Conservation (phyloP, 345 rosid species). For the Eucalyptus regnans region DNA sequence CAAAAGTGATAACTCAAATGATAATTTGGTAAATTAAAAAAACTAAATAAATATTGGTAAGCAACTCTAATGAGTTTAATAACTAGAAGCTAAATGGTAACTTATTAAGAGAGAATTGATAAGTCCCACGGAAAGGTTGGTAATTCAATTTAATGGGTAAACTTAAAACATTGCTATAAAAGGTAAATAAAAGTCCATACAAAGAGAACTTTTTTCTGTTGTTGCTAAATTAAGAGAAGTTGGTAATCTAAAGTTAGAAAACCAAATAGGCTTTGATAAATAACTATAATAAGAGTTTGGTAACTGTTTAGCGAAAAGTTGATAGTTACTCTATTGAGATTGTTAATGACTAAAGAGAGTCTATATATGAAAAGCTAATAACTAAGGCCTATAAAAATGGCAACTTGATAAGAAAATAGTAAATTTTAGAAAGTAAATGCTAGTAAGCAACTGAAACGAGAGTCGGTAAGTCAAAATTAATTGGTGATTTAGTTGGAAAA, state of each 20-base stretch:
- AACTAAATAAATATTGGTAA: not conserved
- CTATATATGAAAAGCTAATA: not conserved
- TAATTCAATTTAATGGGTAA: not conserved
- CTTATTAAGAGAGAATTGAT: not conserved
- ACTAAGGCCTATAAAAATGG: not conserved
- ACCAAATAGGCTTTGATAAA: not conserved
- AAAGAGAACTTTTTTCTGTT: not conserved
- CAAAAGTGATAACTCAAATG: not conserved
- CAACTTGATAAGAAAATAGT: not conserved
- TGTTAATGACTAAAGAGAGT: not conserved
- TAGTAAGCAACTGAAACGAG: not conserved
- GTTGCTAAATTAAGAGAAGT: not conserved
- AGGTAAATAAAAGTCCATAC: not conserved
- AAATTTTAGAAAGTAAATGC: not conserved
- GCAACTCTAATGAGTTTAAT: not conserved
- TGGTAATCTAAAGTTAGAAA: not conserved
- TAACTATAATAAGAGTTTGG: not conserved
- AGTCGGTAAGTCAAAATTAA: not conserved
- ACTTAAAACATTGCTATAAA: not conserved
- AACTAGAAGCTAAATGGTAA: not conserved
- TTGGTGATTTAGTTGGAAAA: not conserved
- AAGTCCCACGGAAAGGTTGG: not conserved
- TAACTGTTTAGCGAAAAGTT: not conserved
- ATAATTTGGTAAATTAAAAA: not conserved
- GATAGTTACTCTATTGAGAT: not conserved